These are phyloP conservation scores for Filobasidium wieringae DNA, from an alignment of 768 basidiomycete genomes.

Conservation along the genomic window DNA sequence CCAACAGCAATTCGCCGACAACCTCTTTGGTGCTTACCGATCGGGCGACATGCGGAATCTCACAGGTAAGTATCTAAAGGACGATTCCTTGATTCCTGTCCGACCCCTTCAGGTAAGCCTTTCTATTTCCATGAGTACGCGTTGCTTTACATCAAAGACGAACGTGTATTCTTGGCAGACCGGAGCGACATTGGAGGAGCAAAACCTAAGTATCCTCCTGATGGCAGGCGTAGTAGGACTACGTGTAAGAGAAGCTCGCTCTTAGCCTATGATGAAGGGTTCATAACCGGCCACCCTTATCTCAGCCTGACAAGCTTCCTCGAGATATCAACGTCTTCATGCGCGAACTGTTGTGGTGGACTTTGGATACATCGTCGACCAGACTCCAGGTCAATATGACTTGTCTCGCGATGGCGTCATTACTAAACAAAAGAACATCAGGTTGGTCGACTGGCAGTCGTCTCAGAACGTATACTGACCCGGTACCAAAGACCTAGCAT, in stretches of 20 bases:
- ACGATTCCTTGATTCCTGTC: too few species aligned
- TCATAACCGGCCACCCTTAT: not conserved
- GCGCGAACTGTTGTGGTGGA: conserved; percentile 51
- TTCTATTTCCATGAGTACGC: too few species aligned
- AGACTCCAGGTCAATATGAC: conserved; percentile 26
- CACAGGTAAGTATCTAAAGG: too few species aligned
- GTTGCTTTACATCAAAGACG: too few species aligned
- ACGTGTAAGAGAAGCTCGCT: conserved; percentile 50
- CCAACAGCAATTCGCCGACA: conserved; percentile 51
- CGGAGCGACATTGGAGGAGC: too few species aligned
- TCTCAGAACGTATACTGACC: conserved; percentile 44
- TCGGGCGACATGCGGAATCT: conserved; percentile 42
- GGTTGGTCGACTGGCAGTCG: conserved; percentile 43
- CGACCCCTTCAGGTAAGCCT: too few species aligned
- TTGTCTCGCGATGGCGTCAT: conserved; percentile 46
- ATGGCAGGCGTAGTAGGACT: conserved; percentile 55
- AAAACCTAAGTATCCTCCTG: conserved; percentile 57
- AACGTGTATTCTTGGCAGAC: too few species aligned
- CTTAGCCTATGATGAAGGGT: not conserved
- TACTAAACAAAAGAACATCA: conserved; percentile 66
- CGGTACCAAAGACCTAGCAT: conserved; percentile 15
- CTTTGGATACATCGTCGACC: conserved; percentile 40
- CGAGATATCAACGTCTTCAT: conserved; percentile 49
- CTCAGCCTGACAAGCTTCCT: not conserved
- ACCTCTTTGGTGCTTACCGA: conserved; percentile 49